Evolutionary conservation across 2,329 filamentous ascomycete genomes (phyloP).

Genomic region (Trichoderma sp.): DNA sequence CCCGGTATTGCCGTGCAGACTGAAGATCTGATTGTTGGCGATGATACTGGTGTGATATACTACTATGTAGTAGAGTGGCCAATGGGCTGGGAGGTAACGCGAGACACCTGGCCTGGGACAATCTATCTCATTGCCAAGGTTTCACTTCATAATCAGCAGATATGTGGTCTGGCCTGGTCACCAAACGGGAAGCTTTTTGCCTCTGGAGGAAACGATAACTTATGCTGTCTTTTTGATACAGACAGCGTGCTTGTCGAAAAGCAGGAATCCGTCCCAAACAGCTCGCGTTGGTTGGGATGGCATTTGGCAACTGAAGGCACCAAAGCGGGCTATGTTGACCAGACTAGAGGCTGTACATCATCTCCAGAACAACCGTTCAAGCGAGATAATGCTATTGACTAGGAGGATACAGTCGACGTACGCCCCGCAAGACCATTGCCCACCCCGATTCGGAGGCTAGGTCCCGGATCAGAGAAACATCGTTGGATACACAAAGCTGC

Average conservation of each 20-base stretch:
- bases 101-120: conserved; percentile 72
- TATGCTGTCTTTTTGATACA: conserved; percentile 78
- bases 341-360: not conserved
- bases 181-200: conserved; percentile 74
- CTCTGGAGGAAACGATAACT: conserved; percentile 90
- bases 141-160: conserved; percentile 79
- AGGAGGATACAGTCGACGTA: conserved; percentile 32
- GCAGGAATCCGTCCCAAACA: conserved; percentile 5
- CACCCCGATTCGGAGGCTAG: conserved; percentile 50
- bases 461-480: conserved; percentile 63
- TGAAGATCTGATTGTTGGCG: conserved; percentile 85
- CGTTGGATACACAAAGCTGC: conserved; percentile 80
- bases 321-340: not conserved
- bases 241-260: conserved; percentile 52
- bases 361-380: not conserved
- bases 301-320: not conserved
- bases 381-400: conserved; percentile 5
- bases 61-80: conserved; percentile 92
- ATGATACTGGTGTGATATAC: conserved; percentile 79
- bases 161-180: conserved; percentile 93
- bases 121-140: conserved; percentile 79
- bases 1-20: conserved; percentile 59
- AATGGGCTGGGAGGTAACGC: conserved; percentile 60
- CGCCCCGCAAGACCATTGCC: conserved; percentile 35
- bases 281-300: conserved; percentile 3